Conservation (phyloP, 805 yeast genomes). For the Kodamaea fukazawae region DNA sequence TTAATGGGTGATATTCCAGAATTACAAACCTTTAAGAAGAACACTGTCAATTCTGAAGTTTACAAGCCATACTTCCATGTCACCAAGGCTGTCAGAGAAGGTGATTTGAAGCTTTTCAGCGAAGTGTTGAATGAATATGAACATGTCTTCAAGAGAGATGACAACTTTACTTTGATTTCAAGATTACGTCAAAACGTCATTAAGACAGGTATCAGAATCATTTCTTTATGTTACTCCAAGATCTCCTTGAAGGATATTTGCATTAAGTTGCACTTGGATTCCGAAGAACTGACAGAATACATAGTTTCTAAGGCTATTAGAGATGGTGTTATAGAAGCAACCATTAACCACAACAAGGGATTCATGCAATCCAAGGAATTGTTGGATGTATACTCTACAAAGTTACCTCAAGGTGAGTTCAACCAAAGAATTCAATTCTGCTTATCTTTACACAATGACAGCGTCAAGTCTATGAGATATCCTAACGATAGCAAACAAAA, state of each 20-base stretch:
- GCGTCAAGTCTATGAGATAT: constrained; percentile 93
- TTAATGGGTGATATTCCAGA: constrained; percentile 97
- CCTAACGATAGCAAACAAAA: constrained; percentile 47
- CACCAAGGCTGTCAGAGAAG: constrained; percentile 87
- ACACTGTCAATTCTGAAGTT: constrained; percentile 45
- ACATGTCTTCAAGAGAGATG: constrained; percentile 64
- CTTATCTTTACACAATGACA: constrained; percentile 83
- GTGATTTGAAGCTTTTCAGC: constrained; percentile 81
- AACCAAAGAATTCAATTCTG: constrained; percentile 94
- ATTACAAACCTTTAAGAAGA: constrained; percentile 71
- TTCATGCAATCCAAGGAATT: constrained; percentile 88
- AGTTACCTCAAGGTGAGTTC: constrained; percentile 80
- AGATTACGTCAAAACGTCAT: constrained; percentile 95
- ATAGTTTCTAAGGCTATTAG: constrained; percentile 95
- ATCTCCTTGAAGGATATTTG: constrained; percentile 93
- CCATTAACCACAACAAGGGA: constrained; percentile 85
- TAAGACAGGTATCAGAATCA: constrained; percentile 93
- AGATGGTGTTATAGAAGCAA: constrained; percentile 96
- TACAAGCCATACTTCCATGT: constrained; percentile 73
- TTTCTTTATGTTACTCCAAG: constrained; percentile 84
- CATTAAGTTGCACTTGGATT: constrained; percentile 83
- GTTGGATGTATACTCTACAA: constrained; percentile 81
- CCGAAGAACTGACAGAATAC: constrained; percentile 95
- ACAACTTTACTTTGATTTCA: constrained; percentile 77
- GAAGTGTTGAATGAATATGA: constrained; percentile 65